phyloP scores from a whole-genome alignment of 1,284 basidiomycete species.

The Rhodotorula sp. region DNA sequence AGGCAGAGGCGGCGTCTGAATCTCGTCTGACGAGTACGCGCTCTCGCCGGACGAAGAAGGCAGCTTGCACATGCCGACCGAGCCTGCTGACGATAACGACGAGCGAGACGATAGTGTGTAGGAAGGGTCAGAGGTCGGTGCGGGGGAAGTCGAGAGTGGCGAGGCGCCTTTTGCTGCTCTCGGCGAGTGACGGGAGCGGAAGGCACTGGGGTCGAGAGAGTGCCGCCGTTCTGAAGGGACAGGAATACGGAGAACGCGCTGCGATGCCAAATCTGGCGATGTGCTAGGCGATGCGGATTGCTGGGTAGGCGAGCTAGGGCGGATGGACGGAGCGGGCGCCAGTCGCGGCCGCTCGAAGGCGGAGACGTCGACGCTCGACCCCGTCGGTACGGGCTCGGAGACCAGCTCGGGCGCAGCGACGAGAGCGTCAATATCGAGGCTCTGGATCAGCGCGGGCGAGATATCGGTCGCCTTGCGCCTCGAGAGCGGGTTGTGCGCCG shows the following conservation, averaged over 20 bases:
- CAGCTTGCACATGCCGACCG: neutral
- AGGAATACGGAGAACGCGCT: no score
- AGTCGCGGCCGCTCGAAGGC: neutral
- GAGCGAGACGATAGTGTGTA: neutral
- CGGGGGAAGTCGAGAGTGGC: neutral
- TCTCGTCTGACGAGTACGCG: neutral
- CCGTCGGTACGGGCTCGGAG: neutral
- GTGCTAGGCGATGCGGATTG: no score
- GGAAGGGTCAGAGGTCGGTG: neutral
- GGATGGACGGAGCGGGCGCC: neutral
- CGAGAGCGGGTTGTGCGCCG: constrained; percentile 1
- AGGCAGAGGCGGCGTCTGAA: neutral
- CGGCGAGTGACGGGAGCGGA: neutral
- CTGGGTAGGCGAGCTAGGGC: neutral
- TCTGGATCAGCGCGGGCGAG: neutral
- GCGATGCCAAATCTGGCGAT: neutral
- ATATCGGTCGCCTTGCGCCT: constrained; percentile 16
- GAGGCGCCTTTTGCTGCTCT: neutral
- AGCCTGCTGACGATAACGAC: neutral
- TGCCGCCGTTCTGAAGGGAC: neutral
- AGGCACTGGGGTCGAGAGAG: neutral
- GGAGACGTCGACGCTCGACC: neutral
- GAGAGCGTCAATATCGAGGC: neutral
- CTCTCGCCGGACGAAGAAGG: neutral
- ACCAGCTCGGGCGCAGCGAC: neutral